Base-by-base conservation (phyloP, 768 basidiomycete species). In the Vishniacozyma victoriae region DNA sequence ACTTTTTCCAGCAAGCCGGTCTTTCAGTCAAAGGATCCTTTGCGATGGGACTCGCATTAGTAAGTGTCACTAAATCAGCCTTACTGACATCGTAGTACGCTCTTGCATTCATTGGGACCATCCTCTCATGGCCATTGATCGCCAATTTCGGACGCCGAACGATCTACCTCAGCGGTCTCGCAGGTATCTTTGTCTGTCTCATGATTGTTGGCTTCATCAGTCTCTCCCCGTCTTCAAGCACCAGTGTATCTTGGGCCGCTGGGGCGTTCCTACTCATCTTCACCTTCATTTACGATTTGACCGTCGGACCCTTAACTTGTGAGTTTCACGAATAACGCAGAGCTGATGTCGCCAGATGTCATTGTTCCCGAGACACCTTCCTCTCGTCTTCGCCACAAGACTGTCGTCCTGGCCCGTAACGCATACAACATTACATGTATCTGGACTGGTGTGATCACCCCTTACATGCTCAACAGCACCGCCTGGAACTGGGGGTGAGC, bases 401-500 rank as follows among this genome's bases (percentile, higher is more conserved):
- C 67, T 16, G 55, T 66, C 50, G 59, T 43, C 29, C 52, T 69
- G 19, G 51, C 59, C 3, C 52, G 61, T 35, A 52, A 46, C 14
- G 19, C 45, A 16, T 63, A 62, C 50, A 46, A 51, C 20, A 37
- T 59, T 14, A 44, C 44, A 44, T 46, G 50, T 26, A 46, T 52
- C 18, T 52, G 50, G 37, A 46, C 44, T 19, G 48, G 48, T 40
- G 47, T 62, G 11, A 5, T 67, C 19, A 62, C 42, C 35, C 65
- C 65, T 25, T 64, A 64, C 54, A 64, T 64, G 59, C 54, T 65
- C 37, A 64, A 65, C 51, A 37, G 51, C 12, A 62, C 60, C 11
- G 54, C 51, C 24, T 56, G 60, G 60, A 50, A 50, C 35, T 50
- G 48, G 48, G 48, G 31, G 18, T 42, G 48, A 44, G 20, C 40